Evolutionary conservation across 768 basidiomycete genomes (phyloP), one percentile per base, ranked within the genome.

Genomic region (Mycena leptocephala): DNA sequence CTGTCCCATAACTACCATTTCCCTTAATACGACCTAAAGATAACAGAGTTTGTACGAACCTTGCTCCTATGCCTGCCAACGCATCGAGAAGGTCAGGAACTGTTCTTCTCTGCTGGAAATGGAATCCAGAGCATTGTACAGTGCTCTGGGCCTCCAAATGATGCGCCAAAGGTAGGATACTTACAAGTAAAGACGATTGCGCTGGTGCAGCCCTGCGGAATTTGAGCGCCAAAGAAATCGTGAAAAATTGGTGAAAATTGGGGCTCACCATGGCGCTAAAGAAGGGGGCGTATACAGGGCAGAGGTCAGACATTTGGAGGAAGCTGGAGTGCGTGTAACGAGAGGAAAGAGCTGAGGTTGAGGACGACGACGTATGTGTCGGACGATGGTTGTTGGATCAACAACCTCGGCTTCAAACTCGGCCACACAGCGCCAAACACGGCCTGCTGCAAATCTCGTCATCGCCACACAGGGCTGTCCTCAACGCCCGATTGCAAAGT

Each of bases 181-280:
- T 90, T 82, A 97, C 98, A 97, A 80, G 97, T 98, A 87, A 99
- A 98, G 84, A 98, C 95, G 84, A 99, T 99, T 77, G 98, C 97
- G 83, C 94, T 93, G 71, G 97, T 96, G 90, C 96, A 98, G 79
- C 98, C 98, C 97, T 97, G 83, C 41, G 65, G 58, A 70, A 55
- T 28, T 64, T 51, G 63, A 46, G 26, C 63, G 41, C 32, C 53
- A 78, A 26, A 39, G n/a, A n/a, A 35, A 35, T 61, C 56, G 32
- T 16, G 33, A 35, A 55, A 18, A 39, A 30, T 20, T 24, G 28
- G 58, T 51, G 69, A 26, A 48, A 32, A 39, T 61, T 61, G 5
- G 11, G 24, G 86, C 94, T 83, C 79, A 96, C 97, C 96, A 98
- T 97, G 72, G 95, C 96, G 81, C 96, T 96, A 82, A 99, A 99